Percentiles rank a stretch among this genome's conserved stretches.
Conservation (phyloP, 1,284 basidiomycete genomes). For the Gastroboletus turbinatus region DNA sequence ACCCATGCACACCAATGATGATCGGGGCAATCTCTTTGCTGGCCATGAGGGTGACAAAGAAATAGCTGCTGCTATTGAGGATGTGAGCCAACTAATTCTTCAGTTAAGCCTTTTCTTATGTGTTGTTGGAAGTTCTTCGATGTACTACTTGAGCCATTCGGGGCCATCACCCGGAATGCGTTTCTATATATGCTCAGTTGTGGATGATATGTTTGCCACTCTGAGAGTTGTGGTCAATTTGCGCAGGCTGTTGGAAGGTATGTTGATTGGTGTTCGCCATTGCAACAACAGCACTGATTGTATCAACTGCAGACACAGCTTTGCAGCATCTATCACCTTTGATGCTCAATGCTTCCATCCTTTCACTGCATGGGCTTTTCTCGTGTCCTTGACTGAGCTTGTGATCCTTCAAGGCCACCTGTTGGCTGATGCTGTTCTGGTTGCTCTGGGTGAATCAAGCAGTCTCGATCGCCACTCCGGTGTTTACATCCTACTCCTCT, state of each 20-base stretch:
- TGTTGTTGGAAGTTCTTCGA: not conserved
- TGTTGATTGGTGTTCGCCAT: not conserved
- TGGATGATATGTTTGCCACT: not conserved
- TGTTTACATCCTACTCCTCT: not conserved
- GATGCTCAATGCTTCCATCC: not conserved
- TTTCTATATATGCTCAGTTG: not conserved
- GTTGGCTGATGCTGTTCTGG: not conserved
- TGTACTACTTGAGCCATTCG: not conserved
- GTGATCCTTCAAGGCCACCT: not conserved
- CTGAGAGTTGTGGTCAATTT: not conserved
- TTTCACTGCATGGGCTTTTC: not conserved
- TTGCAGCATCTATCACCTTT: not conserved
- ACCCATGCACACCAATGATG: not conserved
- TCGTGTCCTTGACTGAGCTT: not conserved
- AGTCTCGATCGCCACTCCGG: not conserved
- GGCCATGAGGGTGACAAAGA: not conserved
- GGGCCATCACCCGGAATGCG: not conserved
- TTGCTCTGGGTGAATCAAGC: not conserved
- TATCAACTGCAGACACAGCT: not conserved
- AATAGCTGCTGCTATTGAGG: not conserved
- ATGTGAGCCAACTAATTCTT: not conserved
- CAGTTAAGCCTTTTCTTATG: accelerated
- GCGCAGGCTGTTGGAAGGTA: not conserved
- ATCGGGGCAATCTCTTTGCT: not conserved
- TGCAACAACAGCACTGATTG: not conserved